These are phyloP conservation scores for Phytophthora palmivora DNA, from an alignment of 352 stramenopile genomes.

Conservation along the genomic window DNA sequence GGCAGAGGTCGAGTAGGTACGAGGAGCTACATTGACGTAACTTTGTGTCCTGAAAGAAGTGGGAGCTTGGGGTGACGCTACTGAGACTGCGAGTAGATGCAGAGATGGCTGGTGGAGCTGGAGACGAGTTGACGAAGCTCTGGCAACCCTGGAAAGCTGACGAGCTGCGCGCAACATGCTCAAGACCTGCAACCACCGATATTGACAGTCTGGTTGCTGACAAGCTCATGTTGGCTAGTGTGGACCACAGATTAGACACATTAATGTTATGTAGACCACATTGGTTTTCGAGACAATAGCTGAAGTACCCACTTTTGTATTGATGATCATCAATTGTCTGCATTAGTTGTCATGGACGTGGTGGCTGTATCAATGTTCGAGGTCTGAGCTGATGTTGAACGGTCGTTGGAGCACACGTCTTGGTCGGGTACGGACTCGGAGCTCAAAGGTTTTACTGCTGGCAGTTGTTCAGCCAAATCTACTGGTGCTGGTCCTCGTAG, in stretches of 20 bases:
- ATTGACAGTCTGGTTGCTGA: neutral
- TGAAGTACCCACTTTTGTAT: too few relatives aligned
- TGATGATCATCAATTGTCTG: too few relatives aligned
- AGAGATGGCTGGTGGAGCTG: neutral
- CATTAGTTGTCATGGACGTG: neutral
- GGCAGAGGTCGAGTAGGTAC: constrained; percentile 7
- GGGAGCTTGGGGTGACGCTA: neutral
- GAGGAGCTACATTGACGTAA: constrained; percentile 8
- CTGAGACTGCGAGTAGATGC: constrained; percentile 1
- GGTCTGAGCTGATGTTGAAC: neutral
- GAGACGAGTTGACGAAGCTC: neutral
- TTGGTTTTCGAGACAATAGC: too few relatives aligned
- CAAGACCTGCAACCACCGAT: neutral
- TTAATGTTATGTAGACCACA: too few relatives aligned
- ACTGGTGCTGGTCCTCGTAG: neutral
- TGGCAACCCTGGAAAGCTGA: neutral
- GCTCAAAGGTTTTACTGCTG: neutral
- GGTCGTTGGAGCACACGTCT: neutral
- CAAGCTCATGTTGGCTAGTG: neutral
- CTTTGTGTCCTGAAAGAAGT: neutral
- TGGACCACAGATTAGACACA: neutral
- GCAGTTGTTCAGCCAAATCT: neutral
- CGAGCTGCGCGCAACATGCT: constrained; percentile 23
- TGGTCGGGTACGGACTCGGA: neutral
- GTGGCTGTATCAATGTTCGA: neutral